phyloP scores from a whole-genome alignment of 257 asterid species.

The Nicotiana obtusifolia region DNA sequence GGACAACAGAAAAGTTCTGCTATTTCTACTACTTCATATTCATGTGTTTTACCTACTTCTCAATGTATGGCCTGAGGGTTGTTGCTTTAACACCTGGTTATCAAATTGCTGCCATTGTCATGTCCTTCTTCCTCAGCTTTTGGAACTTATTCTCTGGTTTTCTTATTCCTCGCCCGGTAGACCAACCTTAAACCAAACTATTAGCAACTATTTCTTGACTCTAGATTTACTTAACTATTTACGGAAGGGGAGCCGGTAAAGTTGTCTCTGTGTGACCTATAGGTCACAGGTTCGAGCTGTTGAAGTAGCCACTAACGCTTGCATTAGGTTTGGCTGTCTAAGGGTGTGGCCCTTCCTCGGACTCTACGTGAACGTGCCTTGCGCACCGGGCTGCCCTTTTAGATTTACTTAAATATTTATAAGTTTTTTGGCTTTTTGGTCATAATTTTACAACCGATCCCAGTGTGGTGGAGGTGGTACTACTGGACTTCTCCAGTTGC shows the following conservation, averaged over 20 bases:
- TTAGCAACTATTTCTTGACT: not conserved
- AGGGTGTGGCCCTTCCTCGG: no score
- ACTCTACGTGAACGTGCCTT: no score
- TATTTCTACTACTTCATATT: conserved; percentile 78
- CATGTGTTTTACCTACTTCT: conserved; percentile 86
- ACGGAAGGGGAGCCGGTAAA: not conserved
- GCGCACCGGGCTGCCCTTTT: not conserved
- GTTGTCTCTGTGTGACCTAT: no score
- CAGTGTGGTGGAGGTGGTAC: conserved; percentile 93
- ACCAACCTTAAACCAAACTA: not conserved
- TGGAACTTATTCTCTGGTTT: conserved; percentile 92
- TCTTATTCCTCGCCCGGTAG: conserved; percentile 74
- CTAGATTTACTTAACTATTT: not conserved
- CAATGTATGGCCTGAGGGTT: conserved; percentile 91
- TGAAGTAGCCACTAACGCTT: no score
- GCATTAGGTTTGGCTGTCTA: no score
- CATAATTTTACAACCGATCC: conserved; percentile 50
- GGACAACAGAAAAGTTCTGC: conserved; percentile 61
- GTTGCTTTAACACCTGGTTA: conserved; percentile 76
- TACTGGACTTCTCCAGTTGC: conserved; percentile 88
- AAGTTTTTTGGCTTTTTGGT: not conserved
- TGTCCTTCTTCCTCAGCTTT: conserved; percentile 80
- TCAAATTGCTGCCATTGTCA: conserved; percentile 75
- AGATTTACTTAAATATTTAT: not conserved
- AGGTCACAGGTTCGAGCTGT: no score